These are phyloP conservation scores for Groenewaldozyma auringiensis DNA, from an alignment of 1,139 yeast species.

Conservation along the genomic window DNA sequence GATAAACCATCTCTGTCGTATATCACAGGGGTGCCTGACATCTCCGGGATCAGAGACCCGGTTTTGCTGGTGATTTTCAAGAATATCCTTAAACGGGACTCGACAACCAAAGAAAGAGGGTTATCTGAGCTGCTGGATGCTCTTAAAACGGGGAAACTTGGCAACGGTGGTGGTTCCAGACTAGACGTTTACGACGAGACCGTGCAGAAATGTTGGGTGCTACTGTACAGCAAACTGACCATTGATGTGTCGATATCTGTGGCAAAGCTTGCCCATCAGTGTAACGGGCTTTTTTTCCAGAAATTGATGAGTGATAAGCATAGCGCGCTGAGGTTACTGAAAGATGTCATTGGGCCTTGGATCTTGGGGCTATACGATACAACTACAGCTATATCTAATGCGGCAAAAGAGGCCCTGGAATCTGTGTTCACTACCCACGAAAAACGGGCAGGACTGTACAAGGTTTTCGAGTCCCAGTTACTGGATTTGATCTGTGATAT, in stretches of 20 bases:
- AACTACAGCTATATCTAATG: slow-evolving; percentile 51
- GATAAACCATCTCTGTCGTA: slow-evolving; percentile 63
- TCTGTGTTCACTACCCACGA: slow-evolving; percentile 51
- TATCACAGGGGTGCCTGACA: slow-evolving; percentile 72
- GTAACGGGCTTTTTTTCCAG: slow-evolving; percentile 49
- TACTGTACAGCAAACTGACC: slow-evolving; percentile 70
- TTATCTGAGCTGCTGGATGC: slow-evolving; percentile 45
- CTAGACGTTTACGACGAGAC: slow-evolving; percentile 31
- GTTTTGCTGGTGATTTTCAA: slow-evolving; percentile 60
- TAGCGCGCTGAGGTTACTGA: slow-evolving; percentile 53
- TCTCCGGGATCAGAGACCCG: slow-evolving; percentile 49
- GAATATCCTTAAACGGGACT: slow-evolving; percentile 66
- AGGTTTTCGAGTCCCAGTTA: slow-evolving; percentile 48
- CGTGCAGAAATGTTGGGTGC: slow-evolving; percentile 66
- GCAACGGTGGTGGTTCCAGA: slow-evolving; percentile 15
- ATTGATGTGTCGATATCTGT: slow-evolving; percentile 63
- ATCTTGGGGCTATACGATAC: slow-evolving; percentile 61
- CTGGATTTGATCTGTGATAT: slow-evolving; percentile 48
- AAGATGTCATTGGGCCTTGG: slow-evolving; percentile 67
- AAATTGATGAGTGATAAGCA: slow-evolving; percentile 41
- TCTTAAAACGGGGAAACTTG: slow-evolving; percentile 7
- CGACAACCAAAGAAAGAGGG: slow-evolving; percentile 78
- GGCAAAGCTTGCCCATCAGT: slow-evolving; percentile 52
- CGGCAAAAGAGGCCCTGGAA: slow-evolving; percentile 43
- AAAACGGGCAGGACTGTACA: slow-evolving; percentile 56